These are phyloP conservation scores for Protomyces pachydermus DNA, from an alignment of 1,139 yeast genomes.

Conservation along the genomic window DNA sequence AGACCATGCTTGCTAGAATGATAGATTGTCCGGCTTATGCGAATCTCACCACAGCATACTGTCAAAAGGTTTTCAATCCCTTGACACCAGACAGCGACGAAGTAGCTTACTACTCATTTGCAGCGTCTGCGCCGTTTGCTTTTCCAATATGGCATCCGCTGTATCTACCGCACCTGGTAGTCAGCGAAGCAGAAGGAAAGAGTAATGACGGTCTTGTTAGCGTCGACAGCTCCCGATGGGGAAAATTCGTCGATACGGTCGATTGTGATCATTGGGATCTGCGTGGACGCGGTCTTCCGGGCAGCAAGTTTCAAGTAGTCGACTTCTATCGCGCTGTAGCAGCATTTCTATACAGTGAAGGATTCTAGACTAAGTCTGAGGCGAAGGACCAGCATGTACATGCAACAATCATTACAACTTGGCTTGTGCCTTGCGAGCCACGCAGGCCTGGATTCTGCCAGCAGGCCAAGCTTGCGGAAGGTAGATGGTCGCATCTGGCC, in stretches of 20 bases:
- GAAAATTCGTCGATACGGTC: constrained; percentile 70
- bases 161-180: constrained; percentile 28
- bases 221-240: constrained; percentile 76
- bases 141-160: constrained; percentile 30
- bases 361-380: constrained; percentile 7
- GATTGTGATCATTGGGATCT: constrained; percentile 81
- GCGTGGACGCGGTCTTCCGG: constrained; percentile 26
- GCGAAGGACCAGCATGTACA: constrained; percentile 8
- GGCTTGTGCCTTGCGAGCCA: constrained; percentile 60
- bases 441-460: constrained; percentile 82
- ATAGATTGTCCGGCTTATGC: constrained; percentile 38
- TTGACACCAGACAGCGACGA: constrained; percentile 51
- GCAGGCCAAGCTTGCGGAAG: constrained; percentile 91
- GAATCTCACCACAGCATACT: constrained; percentile 52
- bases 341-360: constrained; percentile 8
- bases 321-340: constrained; percentile 22
- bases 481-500: constrained; percentile 65
- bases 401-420: constrained; percentile 33
- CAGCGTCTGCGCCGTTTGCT: constrained; percentile 45
- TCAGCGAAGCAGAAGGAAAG: constrained; percentile 34
- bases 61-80: constrained; percentile 51
- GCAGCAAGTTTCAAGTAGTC: constrained; percentile 20
- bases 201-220: constrained; percentile 85
- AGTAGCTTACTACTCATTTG: constrained; percentile 76
- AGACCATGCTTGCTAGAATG: constrained; percentile 30